These are phyloP conservation scores for Populus alba DNA, from an alignment of 345 rosid genomes.

Conservation along the genomic window DNA sequence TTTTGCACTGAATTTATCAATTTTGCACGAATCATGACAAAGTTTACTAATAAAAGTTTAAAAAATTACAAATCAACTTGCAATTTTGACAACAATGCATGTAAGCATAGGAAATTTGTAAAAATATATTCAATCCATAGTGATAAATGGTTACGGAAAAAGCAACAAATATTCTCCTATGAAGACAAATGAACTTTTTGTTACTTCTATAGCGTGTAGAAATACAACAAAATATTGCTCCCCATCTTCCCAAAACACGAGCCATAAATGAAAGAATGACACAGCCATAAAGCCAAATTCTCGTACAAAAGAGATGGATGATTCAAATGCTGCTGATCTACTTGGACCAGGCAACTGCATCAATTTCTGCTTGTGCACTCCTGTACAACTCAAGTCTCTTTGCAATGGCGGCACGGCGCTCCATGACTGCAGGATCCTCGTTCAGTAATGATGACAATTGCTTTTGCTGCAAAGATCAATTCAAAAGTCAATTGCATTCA, in stretches of 20 bases:
- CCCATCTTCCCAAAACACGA: neutral
- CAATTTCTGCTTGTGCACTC: constrained; percentile 88
- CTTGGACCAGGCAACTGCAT: constrained; percentile 95
- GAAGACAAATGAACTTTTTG: constrained; percentile 3
- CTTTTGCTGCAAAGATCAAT: constrained; percentile 58
- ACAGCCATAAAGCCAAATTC: constrained; percentile 8
- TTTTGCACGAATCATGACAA: too few species aligned
- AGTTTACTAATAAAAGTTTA: too few species aligned
- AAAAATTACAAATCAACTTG: too few species aligned
- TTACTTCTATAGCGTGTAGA: constrained; percentile 1
- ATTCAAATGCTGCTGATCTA: constrained; percentile 17
- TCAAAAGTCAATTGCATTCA: neutral
- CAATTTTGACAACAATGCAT: too few species aligned
- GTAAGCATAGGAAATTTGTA: neutral
- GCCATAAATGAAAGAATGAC: constrained; percentile 34
- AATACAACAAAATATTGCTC: constrained; percentile 1
- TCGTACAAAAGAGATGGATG: neutral
- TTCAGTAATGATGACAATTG: constrained; percentile 74
- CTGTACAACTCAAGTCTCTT: constrained; percentile 91
- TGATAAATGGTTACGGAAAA: neutral
- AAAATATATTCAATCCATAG: constrained; percentile 2
- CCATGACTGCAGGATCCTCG: constrained; percentile 98
- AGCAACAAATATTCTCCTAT: constrained; percentile 16
- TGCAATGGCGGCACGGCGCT: constrained; percentile 75
- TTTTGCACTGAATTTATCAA: too few species aligned